Percentiles rank a stretch among this genome's conserved stretches.
phyloP scores from a whole-genome alignment of 2,329 filamentous ascomycete genomes.

The Chalara sp. region DNA sequence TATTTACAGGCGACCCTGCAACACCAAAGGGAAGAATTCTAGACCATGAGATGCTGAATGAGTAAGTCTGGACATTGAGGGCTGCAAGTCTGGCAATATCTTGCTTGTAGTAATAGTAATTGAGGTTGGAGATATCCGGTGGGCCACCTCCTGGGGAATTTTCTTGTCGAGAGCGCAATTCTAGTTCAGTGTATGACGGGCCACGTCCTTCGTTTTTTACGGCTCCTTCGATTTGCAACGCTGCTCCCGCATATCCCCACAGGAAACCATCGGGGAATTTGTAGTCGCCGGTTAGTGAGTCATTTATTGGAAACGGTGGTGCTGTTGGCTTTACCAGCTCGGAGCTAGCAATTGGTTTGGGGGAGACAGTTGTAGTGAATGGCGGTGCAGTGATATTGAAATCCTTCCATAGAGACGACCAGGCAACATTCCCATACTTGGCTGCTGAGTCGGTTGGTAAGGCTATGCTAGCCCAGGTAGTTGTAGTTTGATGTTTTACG shows the following conservation, averaged over 20 bases:
- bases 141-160: constrained; percentile 35
- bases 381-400: constrained; percentile 31
- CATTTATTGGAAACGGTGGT: constrained; percentile 9
- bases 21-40: constrained; percentile 42
- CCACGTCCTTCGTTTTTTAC: constrained; percentile 36
- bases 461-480: constrained; percentile 15
- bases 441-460: constrained; percentile 27
- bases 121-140: constrained; percentile 24
- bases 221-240: constrained; percentile 40
- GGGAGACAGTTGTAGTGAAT: constrained; percentile 12
- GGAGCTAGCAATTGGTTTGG: constrained; percentile 17
- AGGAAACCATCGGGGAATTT: constrained; percentile 32
- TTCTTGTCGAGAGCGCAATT: constrained; percentile 13
- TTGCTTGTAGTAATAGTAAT: constrained; percentile 41
- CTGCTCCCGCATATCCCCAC: constrained; percentile 41
- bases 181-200: constrained; percentile 33
- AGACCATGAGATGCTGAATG: constrained; percentile 44
- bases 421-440: constrained; percentile 33
- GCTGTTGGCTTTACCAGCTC: constrained; percentile 19
- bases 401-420: constrained; percentile 30
- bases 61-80: constrained; percentile 33
- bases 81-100: constrained; percentile 13
- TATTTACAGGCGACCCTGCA: constrained; percentile 41
- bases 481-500: background rate
- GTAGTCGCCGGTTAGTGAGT: constrained; percentile 18